Percentiles rank a stretch among this genome's conserved stretches.
Evolutionary conservation across 495 filamentous ascomycete genomes (phyloP).

Genomic region (Penicillium maclennaniae): DNA sequence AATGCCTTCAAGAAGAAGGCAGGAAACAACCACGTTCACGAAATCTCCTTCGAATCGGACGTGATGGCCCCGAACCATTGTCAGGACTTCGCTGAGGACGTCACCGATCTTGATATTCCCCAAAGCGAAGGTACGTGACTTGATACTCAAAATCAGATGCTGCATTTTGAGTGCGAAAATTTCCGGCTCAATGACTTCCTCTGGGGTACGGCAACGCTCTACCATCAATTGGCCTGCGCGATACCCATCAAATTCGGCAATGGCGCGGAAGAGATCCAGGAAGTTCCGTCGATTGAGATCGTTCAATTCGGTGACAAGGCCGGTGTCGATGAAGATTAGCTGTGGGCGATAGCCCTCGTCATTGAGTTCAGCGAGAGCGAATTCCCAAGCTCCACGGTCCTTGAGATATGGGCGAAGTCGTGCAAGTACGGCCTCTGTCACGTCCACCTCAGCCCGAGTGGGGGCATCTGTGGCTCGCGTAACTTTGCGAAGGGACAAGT

Average conservation of each 20-base stretch:
- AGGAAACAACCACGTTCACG: constrained; percentile 96
- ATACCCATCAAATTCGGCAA: constrained; percentile 97
- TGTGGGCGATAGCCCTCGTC: constrained; percentile 89
- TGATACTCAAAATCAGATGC: constrained; percentile 85
- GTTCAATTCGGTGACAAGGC: constrained; percentile 92
- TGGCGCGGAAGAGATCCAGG: constrained; percentile 89
- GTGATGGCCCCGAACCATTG: constrained; percentile 90
- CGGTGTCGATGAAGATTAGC: constrained; percentile 95
- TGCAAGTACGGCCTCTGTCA: constrained; percentile 79
- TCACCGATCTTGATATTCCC: constrained; percentile 97
- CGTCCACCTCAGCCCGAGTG: constrained; percentile 56
- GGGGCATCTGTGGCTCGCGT: constrained; percentile 51
- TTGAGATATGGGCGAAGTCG: constrained; percentile 70
- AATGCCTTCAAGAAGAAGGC: constrained; percentile 91
- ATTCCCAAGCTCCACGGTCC: constrained; percentile 63
- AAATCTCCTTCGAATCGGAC: constrained; percentile 96
- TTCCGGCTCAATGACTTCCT: constrained; percentile 80
- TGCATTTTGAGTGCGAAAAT: constrained; percentile 96
- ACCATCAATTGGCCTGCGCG: constrained; percentile 95
- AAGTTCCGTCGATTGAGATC: constrained; percentile 84
- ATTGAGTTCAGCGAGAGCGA: constrained; percentile 74
- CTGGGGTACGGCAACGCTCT: constrained; percentile 85
- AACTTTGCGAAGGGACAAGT: constrained; percentile 54
- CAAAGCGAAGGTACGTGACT: constrained; percentile 82
- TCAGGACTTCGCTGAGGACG: constrained; percentile 81